These are phyloP conservation scores for Oldenlandia corymbosa DNA, from an alignment of 257 asterid species.

Conservation along the genomic window DNA sequence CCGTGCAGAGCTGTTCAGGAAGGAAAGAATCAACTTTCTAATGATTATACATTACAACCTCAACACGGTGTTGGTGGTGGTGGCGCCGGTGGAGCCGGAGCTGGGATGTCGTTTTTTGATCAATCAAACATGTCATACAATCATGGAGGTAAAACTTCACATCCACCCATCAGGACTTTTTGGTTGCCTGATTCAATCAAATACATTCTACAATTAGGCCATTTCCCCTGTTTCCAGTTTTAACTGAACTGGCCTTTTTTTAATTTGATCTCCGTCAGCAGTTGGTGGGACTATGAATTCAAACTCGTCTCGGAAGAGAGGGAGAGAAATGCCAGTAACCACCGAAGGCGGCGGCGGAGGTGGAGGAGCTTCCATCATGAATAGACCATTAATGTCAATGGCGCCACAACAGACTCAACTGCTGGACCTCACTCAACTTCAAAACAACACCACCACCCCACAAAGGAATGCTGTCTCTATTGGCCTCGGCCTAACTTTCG, in stretches of 20 bases:
- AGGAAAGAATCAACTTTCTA: constrained; percentile 24
- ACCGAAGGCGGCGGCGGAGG: constrained; percentile 6
- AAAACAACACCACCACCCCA: constrained; percentile 13
- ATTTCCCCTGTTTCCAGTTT: background rate
- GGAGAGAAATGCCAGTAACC: constrained; percentile 19
- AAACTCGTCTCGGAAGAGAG: constrained; percentile 28
- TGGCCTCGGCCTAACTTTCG: constrained; percentile 40
- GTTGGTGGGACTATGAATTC: constrained; percentile 15
- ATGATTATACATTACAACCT: constrained; percentile 25
- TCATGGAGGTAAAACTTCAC: constrained; percentile 34
- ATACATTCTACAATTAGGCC: background rate
- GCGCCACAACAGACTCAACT: constrained; percentile 20
- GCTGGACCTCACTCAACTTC: constrained; percentile 31
- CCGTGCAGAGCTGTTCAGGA: constrained; percentile 29
- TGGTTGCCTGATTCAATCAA: background rate
- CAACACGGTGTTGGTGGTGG: constrained; percentile 12
- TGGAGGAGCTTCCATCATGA: constrained; percentile 4
- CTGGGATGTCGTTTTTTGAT: constrained; percentile 27
- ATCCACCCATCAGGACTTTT: no score
- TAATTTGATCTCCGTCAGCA: constrained; percentile 14
- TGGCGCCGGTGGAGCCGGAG: constrained; percentile 16
- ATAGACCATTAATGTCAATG: constrained; percentile 20
- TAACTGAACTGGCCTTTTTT: background rate
- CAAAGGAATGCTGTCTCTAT: constrained; percentile 35
- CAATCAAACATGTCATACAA: constrained; percentile 29